These are phyloP conservation scores for Colletotrichum sp. DNA, from an alignment of 2,329 filamentous ascomycete genomes.

Conservation along the genomic window DNA sequence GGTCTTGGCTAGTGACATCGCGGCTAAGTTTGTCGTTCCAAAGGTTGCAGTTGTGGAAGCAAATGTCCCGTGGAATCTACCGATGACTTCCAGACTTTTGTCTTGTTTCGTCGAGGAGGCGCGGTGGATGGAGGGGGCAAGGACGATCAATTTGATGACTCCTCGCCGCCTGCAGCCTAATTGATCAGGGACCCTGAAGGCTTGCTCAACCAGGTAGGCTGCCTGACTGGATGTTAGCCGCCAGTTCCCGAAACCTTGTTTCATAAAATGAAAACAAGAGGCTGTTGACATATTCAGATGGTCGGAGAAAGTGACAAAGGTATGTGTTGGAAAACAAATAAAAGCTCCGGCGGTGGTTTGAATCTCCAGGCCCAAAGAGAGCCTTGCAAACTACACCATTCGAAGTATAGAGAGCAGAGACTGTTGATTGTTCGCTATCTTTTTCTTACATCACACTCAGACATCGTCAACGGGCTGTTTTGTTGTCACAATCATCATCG, in stretches of 20 bases:
- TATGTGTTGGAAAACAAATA: not conserved
- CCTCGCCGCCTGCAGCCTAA: not conserved
- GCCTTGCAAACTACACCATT: not conserved
- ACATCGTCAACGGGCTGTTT: not conserved
- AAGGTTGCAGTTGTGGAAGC: not conserved
- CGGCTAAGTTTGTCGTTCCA: accelerated
- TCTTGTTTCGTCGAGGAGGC: not conserved
- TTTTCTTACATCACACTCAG: not conserved
- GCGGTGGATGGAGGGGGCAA: not conserved
- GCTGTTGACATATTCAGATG: accelerated
- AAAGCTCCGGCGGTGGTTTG: not conserved
- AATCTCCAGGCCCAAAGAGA: accelerated
- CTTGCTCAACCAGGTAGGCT: accelerated
- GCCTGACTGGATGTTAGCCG: not conserved
- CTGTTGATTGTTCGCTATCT: not conserved
- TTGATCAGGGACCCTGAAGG: not conserved
- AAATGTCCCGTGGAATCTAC: not conserved
- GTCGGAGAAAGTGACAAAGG: not conserved
- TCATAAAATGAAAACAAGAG: not conserved
- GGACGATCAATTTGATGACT: not conserved
- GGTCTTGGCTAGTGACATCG: not conserved
- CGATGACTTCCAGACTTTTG: not conserved
- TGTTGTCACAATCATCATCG: not conserved
- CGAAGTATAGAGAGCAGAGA: not conserved
- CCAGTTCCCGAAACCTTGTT: not conserved